phyloP scores from a whole-genome alignment of 78 protist species.

The Emiliania huxleyi region DNA sequence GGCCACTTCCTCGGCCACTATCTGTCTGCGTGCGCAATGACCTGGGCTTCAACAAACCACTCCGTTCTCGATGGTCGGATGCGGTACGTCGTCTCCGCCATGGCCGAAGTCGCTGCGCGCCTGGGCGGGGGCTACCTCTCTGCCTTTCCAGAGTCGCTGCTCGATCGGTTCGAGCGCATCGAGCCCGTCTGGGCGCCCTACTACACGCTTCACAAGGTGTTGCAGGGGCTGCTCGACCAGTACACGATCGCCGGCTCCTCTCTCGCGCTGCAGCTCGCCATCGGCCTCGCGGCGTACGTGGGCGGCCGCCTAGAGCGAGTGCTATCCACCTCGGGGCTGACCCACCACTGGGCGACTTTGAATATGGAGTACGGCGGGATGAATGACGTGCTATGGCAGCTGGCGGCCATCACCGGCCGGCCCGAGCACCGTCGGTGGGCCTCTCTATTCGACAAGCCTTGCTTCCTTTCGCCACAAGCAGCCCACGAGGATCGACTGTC shows the following conservation, averaged over 20 bases:
- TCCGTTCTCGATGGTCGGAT: too few relatives aligned
- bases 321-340: background rate
- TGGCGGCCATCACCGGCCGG: background rate
- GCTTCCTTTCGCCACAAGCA: background rate
- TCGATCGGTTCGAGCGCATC: background rate
- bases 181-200: background rate
- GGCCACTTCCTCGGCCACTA: conserved; percentile 2
- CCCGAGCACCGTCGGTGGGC: background rate
- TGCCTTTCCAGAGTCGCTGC: background rate
- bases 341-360: background rate
- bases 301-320: background rate
- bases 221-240: conserved; percentile 2
- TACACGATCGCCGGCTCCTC: background rate
- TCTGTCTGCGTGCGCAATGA: background rate
- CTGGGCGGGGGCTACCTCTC: background rate
- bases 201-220: background rate
- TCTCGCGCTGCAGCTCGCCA: background rate
- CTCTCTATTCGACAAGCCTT: background rate
- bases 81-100: too few relatives aligned
- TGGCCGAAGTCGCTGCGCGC: background rate
- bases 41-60: background rate
- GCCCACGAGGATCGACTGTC: background rate
- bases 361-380: background rate
- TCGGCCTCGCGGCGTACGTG: background rate
- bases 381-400: background rate